Conservation (phyloP, 2,329 filamentous ascomycete genomes). For the Aspergillus felis region DNA sequence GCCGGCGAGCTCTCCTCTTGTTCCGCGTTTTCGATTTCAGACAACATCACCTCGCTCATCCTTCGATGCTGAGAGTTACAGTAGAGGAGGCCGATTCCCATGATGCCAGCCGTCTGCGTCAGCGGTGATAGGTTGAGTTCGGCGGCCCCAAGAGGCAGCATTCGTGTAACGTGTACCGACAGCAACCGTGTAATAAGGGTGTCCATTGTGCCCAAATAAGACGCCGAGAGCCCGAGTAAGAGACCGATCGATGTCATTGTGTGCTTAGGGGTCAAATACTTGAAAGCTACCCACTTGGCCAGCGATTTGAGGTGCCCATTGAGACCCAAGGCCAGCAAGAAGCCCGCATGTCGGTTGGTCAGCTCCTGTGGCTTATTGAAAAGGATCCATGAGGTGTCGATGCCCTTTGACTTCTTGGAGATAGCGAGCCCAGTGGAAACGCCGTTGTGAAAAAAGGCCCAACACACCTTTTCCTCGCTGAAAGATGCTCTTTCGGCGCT, state of each 20-base stretch:
- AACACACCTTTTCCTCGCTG: slow-evolving; percentile 94
- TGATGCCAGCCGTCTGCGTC: slow-evolving; percentile 92
- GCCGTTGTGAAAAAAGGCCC: slow-evolving; percentile 97
- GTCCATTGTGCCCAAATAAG: slow-evolving; percentile 96
- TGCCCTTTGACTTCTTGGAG: slow-evolving; percentile 82
- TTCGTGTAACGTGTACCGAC: slow-evolving; percentile 91
- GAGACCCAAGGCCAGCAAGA: slow-evolving; percentile 82
- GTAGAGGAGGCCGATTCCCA: slow-evolving; percentile 94
- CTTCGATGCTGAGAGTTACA: slow-evolving; percentile 92
- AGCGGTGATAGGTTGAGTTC: slow-evolving; percentile 90
- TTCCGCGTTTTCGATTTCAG: slow-evolving; percentile 87
- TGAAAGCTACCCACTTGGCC: slow-evolving; percentile 98
- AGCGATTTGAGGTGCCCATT: slow-evolving; percentile 93
- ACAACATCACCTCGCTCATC: slow-evolving; percentile 99
- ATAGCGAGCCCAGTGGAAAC: slow-evolving; percentile 91
- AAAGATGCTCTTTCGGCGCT: slow-evolving; percentile 86
- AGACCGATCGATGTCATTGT: slow-evolving; percentile 98
- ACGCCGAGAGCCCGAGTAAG: slow-evolving; percentile 86
- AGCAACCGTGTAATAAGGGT: slow-evolving; percentile 87
- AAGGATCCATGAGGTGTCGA: slow-evolving; percentile 97
- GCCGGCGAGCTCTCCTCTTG: slow-evolving; percentile 65
- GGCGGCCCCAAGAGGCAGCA: slow-evolving; percentile 87
- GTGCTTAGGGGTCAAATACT: slow-evolving; percentile 97
- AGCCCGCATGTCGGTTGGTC: slow-evolving; percentile 93
- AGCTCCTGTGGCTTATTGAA: slow-evolving; percentile 95